Evolutionary conservation across 116 monocot genomes (phyloP).

Genomic region (Iris pallida): DNA sequence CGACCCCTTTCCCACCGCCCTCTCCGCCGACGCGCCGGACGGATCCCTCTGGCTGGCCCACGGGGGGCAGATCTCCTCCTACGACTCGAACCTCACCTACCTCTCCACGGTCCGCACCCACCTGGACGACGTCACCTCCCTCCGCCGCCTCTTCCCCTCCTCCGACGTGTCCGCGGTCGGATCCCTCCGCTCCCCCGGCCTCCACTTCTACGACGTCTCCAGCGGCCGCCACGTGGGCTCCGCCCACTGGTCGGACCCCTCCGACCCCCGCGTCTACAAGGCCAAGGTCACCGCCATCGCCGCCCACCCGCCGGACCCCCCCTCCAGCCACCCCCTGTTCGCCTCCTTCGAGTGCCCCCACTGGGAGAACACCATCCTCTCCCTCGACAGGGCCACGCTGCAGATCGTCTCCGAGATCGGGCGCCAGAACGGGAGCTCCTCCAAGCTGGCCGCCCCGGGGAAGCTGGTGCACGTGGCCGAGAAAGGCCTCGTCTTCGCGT

Average conservation of each 20-base stretch:
- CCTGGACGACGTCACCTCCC: constrained; percentile 53
- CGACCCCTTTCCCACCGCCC: constrained; percentile 37
- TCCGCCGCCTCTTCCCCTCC: constrained; percentile 43
- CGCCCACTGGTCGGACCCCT: constrained; percentile 64
- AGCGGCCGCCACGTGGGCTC: constrained; percentile 48
- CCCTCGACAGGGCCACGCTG: constrained; percentile 56
- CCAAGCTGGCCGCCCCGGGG: constrained; percentile 41
- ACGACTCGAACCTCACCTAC: constrained; percentile 55
- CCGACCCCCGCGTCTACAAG: constrained; percentile 72
- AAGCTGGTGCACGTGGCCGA: constrained; percentile 39
- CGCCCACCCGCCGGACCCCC: constrained; percentile 3
- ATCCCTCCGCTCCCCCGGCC: constrained; percentile 45
- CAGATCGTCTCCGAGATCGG: constrained; percentile 56
- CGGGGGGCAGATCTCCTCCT: constrained; percentile 75
- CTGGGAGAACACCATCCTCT: constrained; percentile 81
- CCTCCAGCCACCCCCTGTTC: constrained; percentile 22
- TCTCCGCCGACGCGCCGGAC: constrained; percentile 35
- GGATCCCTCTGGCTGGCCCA: constrained; percentile 84
- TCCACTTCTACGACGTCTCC: constrained; percentile 77
- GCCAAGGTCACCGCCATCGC: constrained; percentile 69
- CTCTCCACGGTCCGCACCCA: constrained; percentile 53
- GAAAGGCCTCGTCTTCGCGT: constrained; percentile 49
- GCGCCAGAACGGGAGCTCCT: constrained; percentile 58
- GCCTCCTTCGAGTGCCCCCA: constrained; percentile 83
- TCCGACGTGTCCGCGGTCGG: constrained; percentile 48